Evolutionary conservation across 2,329 filamentous ascomycete species (phyloP).

Genomic region (Cercospora zeina): DNA sequence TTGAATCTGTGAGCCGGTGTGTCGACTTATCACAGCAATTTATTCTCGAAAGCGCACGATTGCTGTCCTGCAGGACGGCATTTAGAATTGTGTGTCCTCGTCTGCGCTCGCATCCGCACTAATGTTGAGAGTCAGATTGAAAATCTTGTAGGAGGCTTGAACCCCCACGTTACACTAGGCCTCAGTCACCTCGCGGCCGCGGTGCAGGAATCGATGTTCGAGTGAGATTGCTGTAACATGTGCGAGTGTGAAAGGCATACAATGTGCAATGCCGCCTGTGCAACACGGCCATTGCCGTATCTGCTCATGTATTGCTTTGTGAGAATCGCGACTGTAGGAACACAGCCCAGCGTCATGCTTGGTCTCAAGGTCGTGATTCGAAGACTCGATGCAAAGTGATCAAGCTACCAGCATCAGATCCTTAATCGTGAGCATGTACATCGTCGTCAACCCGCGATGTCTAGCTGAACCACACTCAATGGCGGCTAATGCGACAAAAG

Average conservation of each 20-base stretch:
- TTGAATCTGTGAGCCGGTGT: neutral
- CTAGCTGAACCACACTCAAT: neutral
- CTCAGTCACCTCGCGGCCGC: neutral
- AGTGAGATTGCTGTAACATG: neutral
- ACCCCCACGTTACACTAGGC: neutral
- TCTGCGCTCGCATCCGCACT: neutral
- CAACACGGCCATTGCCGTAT: neutral
- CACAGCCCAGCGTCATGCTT: neutral
- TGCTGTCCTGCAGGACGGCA: neutral
- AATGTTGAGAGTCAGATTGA: neutral
- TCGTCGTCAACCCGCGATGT: neutral
- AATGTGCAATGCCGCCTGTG: neutral
- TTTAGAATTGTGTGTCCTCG: neutral
- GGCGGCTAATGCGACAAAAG: slow-evolving; percentile 1
- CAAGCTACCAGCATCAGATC: neutral
- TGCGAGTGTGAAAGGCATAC: neutral
- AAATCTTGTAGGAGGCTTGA: neutral
- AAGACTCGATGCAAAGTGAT: neutral
- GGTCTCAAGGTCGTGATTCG: too few species aligned
- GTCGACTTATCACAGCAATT: neutral
- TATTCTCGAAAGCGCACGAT: neutral
- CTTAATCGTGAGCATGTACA: neutral
- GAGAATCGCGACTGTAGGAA: neutral
- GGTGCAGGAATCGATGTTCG: neutral
- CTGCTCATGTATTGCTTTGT: neutral